phyloP scores from a whole-genome alignment of 2,329 filamentous ascomycete species.

The Colletotrichum echinochloae region DNA sequence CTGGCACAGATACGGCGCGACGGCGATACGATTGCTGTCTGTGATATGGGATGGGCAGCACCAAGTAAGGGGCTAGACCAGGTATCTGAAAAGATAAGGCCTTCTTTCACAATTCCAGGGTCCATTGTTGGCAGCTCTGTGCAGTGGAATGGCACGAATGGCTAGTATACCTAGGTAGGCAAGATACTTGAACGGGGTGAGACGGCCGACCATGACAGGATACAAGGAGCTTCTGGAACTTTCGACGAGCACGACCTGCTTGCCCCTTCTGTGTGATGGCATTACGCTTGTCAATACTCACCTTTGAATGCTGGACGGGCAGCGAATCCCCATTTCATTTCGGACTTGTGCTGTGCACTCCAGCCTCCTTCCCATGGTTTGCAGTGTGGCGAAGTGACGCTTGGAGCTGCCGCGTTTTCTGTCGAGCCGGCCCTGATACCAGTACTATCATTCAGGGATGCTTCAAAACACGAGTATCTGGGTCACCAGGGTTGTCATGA shows the following conservation, averaged over 20 bases:
- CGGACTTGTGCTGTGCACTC: not conserved
- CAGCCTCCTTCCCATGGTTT: not conserved
- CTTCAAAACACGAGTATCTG: conserved; percentile 1
- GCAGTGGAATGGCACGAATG: too few relatives aligned
- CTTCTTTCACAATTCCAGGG: conserved; percentile 22
- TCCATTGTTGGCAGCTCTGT: conserved; percentile 19
- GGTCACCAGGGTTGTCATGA: conserved; percentile 7
- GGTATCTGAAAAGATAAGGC: not conserved
- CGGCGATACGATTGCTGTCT: not conserved
- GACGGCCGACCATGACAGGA: conserved; percentile 2
- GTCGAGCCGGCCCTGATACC: conserved; percentile 14
- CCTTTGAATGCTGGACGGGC: not conserved
- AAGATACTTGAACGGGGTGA: conserved; percentile 10
- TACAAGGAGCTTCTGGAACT: conserved; percentile 20
- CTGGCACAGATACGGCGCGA: not conserved
- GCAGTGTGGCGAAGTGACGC: not conserved
- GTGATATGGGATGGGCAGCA: not conserved
- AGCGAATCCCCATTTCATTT: not conserved
- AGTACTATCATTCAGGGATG: not conserved
- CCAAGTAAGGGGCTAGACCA: not conserved
- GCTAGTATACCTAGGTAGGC: not conserved
- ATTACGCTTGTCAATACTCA: not conserved
- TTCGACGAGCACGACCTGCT: conserved; percentile 13
- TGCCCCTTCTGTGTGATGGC: not conserved
- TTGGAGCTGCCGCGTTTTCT: conserved; percentile 17